phyloP scores from a whole-genome alignment of 352 stramenopile species.

The Globisporangium spinosum region DNA sequence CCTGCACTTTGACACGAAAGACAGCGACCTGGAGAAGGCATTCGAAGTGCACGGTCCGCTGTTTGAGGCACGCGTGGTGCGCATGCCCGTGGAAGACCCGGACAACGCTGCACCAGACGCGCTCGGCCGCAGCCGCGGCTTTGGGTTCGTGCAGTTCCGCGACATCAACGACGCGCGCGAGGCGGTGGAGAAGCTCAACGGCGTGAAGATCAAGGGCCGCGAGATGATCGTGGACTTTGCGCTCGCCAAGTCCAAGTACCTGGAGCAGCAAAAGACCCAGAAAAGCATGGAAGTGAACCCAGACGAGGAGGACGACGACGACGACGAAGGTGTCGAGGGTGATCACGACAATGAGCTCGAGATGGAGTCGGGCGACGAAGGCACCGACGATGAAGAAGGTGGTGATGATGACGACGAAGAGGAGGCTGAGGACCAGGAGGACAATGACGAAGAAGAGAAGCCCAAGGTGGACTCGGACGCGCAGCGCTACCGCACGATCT shows the following conservation, averaged over 20 bases:
- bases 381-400: constrained; percentile 25
- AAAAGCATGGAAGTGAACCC: constrained; percentile 24
- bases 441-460: constrained; percentile 25
- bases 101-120: constrained; percentile 28
- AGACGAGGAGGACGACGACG: constrained; percentile 35
- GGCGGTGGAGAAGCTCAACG: constrained; percentile 75
- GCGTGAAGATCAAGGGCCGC: constrained; percentile 72
- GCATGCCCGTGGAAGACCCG: constrained; percentile 59
- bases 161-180: constrained; percentile 53
- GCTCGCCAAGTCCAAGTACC: constrained; percentile 73
- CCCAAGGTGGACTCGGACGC: constrained; percentile 63
- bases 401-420: constrained; percentile 26
- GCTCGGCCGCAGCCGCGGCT: constrained; percentile 68
- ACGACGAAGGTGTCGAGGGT: constrained; percentile 33
- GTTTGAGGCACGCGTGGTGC: constrained; percentile 70
- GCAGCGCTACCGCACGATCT: constrained; percentile 78
- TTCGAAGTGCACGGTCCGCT: constrained; percentile 65
- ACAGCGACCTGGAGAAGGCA: constrained; percentile 65
- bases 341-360: constrained; percentile 41
- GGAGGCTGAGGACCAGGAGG: constrained; percentile 28
- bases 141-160: constrained; percentile 82
- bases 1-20: constrained; percentile 73
- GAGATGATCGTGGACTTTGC: constrained; percentile 88
- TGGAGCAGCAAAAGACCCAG: constrained; percentile 60
- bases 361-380: constrained; percentile 45